These are phyloP conservation scores for Saitozyma podzolica DNA, from an alignment of 768 basidiomycete species.

Conservation along the genomic window DNA sequence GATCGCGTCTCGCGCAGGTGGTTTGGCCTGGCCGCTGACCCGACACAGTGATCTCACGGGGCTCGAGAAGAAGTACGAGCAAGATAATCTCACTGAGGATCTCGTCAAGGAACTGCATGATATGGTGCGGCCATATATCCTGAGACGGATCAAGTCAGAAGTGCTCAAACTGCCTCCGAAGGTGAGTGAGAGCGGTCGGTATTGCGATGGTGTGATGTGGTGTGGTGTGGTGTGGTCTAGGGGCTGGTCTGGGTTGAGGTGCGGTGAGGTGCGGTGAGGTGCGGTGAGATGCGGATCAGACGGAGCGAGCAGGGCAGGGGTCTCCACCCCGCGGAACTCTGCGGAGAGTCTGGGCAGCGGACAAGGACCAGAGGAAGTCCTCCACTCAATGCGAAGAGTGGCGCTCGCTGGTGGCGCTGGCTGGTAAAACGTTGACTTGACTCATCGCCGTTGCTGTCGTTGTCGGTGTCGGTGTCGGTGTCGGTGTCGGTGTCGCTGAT, in stretches of 20 bases:
- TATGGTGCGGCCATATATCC: slow-evolving; percentile 78
- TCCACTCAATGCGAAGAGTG: not conserved
- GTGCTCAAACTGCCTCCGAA: slow-evolving; percentile 84
- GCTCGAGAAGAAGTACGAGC: slow-evolving; percentile 67
- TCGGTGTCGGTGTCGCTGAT: not conserved
- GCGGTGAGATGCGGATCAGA: too few species aligned
- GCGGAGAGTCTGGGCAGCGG: too few species aligned
- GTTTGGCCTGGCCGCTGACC: too few species aligned
- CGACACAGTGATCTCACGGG: slow-evolving; percentile 68
- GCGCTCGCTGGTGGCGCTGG: not conserved
- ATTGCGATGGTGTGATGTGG: too few species aligned
- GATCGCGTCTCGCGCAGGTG: not conserved
- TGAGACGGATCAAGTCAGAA: slow-evolving; percentile 89
- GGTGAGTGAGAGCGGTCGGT: slow-evolving; percentile 56
- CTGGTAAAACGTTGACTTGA: not conserved
- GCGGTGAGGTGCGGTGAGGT: too few species aligned
- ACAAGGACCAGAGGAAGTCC: not conserved
- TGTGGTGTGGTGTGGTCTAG: too few species aligned
- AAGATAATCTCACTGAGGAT: slow-evolving; percentile 72
- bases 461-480: too few species aligned
- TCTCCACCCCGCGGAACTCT: too few species aligned
- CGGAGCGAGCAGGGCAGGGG: too few species aligned
- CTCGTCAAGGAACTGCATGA: slow-evolving; percentile 76
- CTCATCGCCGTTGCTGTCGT: not conserved
- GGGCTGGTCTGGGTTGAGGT: too few species aligned